Evolutionary conservation across 805 yeast genomes (phyloP).

Genomic region (Starmerella asiatica): DNA sequence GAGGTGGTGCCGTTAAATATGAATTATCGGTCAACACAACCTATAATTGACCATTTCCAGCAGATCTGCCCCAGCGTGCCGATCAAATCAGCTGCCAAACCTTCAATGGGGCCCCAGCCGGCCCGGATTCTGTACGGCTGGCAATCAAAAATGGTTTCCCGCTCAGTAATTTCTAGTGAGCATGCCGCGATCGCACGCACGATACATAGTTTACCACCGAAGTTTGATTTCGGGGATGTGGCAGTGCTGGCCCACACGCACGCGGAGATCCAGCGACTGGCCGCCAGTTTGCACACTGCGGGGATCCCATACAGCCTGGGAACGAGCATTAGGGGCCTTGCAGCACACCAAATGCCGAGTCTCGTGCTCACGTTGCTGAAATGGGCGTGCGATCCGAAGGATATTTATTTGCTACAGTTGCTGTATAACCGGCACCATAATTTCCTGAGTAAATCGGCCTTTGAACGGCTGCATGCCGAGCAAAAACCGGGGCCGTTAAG

Average conservation of each 20-base stretch:
- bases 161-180: not conserved
- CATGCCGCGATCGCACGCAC: not conserved
- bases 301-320: conserved; percentile 3
- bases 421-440: conserved; percentile 7
- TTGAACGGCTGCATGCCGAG: not conserved
- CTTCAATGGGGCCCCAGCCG: not conserved
- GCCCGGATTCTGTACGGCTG: not conserved
- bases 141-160: too few relatives aligned
- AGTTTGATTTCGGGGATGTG: conserved; percentile 4
- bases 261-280: conserved; percentile 1
- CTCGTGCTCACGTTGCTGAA: conserved; percentile 14
- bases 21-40: conserved; percentile 16
- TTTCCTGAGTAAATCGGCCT: not conserved
- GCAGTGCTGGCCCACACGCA: conserved; percentile 13
- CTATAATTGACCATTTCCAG: conserved; percentile 7
- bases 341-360: conserved; percentile 4
- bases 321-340: conserved; percentile 6
- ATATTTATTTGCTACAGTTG: conserved; percentile 12
- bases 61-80: conserved; percentile 2
- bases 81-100: not conserved
- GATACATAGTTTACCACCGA: not conserved
- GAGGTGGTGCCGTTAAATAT: conserved; percentile 2
- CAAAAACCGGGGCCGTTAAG: not conserved
- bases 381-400: conserved; percentile 9
- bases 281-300: not conserved